Evolutionary conservation across 176 grass and related monocot genomes (phyloP), one percentile per base, ranked within the genome.

Genomic region (Elaeis guineensis): DNA sequence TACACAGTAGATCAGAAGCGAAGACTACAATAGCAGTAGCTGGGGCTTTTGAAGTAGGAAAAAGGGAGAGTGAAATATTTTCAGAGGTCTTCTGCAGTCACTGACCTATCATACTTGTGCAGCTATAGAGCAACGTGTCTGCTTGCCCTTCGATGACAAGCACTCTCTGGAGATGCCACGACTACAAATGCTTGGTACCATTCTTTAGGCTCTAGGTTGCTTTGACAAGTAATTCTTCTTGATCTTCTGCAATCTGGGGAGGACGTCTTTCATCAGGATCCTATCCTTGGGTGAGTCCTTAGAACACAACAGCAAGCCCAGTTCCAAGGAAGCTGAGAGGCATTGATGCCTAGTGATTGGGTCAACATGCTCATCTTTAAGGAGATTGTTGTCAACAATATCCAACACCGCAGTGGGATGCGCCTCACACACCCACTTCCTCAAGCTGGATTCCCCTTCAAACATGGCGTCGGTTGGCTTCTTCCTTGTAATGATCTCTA

Each of bases 241-340:
- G 53, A 74, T 64, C 71, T 57, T 64, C 26, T 55, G 56, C 50
- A 74, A 23, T 23, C 21, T 50, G 21, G 71, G 49, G 50, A 74
- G 59, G 44, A 74, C 59, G 5, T 74, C 71, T 52, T 74, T 52
- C 71, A 74, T 74, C 12, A 53, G 64, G 55, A 64, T 55, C 26
- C 71, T 54, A 32, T 74, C 51, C 25, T 64, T 64, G 5, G 71
- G 59, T 56, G 59, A 56, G 2, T 21, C 19, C n/a, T 9, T 52
- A n/a, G 59, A 24, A 50, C 71, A n/a, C n/a, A n/a, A 74, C 19
- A 64, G 16, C 35, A 74, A 56, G 12, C 59, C 71, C 44, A 74
- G 22, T 54, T 74, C 25, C 20, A 57, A 18, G 3, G 54, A 51
- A 16, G 9, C 32, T 12, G 22, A 19, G 25, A 74, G 58, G 60